Evolutionary conservation across 2,329 filamentous ascomycete species (phyloP), one percentile per base, ranked within the genome.

Genomic region (Ceratocystis lukuohia): DNA sequence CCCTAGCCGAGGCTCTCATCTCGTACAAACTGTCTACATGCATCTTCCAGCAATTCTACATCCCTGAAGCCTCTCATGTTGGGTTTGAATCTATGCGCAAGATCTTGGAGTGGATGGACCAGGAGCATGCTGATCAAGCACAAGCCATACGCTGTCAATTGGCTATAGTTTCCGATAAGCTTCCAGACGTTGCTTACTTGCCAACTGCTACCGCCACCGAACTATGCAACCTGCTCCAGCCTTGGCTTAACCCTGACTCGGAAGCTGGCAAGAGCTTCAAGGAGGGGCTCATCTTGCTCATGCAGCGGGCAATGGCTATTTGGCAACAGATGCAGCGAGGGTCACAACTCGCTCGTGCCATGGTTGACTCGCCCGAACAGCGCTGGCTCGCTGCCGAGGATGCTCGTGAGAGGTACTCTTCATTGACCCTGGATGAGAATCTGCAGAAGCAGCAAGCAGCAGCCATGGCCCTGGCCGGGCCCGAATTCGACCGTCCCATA

Each of bases 301-400:
- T 68, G 66, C 59, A 65, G 48, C 66, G 66, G 3, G 66, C 66
- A 28, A 65, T 65, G 61, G 61, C 66, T 15, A 68, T 68, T 33
- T 68, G 66, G 66, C 66, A 68, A 61, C 66, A 68, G 61, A 68
- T 68, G 66, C 66, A 68, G 45, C 61, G 61, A n/a, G 66, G 66
- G 48, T 68, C 66, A 17, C 64, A 65, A 46, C 66, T 64, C 8
- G 64, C 66, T 3, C 66, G 66, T 30, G 66, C 66, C 15, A 28
- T 62, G 22, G 30, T 59, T 22, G 66, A 68, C 8, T 63, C 59
- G 5, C 61, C 64, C 1, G 66, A 63, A 48, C 66, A 68, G 22
- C 66, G 65, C 48, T 68, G 66, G 66, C 65, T 68, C 15, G 46
- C 66, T n/a, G 20, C 64, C 2, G 64, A 63, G 10, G 66, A 66